phyloP scores from a whole-genome alignment of 2,329 filamentous ascomycete species.

The Ascocoryne sarcoides region DNA sequence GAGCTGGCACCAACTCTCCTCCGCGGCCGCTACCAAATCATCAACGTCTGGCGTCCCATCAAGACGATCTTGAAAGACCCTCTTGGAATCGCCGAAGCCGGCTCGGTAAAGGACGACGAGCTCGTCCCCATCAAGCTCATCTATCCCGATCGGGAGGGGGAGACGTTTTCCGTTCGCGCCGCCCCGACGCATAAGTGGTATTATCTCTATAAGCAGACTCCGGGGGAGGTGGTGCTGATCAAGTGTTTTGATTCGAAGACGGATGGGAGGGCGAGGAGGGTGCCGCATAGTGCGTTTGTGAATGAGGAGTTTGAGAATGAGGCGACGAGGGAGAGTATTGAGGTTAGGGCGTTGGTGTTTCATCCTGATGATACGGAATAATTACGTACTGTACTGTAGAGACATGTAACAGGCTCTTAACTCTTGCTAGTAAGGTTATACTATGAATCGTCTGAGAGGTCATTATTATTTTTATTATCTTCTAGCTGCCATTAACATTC shows the following conservation, averaged over 20 bases:
- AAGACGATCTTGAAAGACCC: conserved; percentile 44
- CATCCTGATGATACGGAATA: conserved; percentile 14
- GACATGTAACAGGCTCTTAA: too few species aligned
- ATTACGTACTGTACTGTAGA: too few species aligned
- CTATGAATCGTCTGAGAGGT: too few species aligned
- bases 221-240: conserved; percentile 47
- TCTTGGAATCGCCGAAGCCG: conserved; percentile 43
- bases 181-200: conserved; percentile 41
- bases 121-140: conserved; percentile 34
- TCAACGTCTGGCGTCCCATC: conserved; percentile 46
- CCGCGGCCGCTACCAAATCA: conserved; percentile 42
- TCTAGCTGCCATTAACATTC: too few species aligned
- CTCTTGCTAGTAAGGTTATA: too few species aligned
- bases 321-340: conserved; percentile 44
- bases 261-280: conserved; percentile 43
- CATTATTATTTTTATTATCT: too few species aligned
- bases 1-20: conserved; percentile 35
- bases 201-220: conserved; percentile 42
- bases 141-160: conserved; percentile 28
- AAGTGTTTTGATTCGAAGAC: conserved; percentile 54
- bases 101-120: conserved; percentile 24
- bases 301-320: conserved; percentile 36
- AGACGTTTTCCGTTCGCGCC: conserved; percentile 24
- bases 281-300: conserved; percentile 47
- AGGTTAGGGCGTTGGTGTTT: conserved; percentile 46